Conservation (phyloP, 495 filamentous ascomycete species). For the Tuber magnatum region DNA sequence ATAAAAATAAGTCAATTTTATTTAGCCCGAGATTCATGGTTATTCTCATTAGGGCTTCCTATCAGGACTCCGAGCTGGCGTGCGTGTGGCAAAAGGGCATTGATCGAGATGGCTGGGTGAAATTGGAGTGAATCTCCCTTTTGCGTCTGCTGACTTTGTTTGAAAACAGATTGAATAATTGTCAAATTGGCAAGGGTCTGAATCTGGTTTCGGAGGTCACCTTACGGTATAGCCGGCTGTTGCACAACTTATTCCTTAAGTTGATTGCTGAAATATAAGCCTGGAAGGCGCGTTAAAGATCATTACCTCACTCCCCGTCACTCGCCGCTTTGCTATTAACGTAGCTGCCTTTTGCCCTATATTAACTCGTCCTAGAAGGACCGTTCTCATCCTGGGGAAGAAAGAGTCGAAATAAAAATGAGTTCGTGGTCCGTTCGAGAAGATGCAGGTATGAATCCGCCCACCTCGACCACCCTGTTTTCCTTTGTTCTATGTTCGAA, state of each 20-base stretch:
- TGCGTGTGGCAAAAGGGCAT: not conserved
- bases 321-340: not conserved
- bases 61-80: not conserved
- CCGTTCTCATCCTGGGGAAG: not conserved
- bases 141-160: slow-evolving; percentile 17
- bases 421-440: slow-evolving; percentile 13
- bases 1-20: not conserved
- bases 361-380: slow-evolving; percentile 5
- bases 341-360: not conserved
- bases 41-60: not conserved
- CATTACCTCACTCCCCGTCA: not conserved
- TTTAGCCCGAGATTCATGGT: not conserved
- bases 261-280: not conserved
- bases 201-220: not conserved
- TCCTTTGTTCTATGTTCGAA: slow-evolving; percentile 28
- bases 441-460: slow-evolving; percentile 20
- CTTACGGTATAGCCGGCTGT: not conserved
- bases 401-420: slow-evolving; percentile 3
- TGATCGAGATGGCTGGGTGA: not conserved
- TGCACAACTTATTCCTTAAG: not conserved
- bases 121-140: not conserved
- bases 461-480: not conserved
- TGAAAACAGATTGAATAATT: not conserved
- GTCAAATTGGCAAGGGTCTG: not conserved
- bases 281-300: not conserved